phyloP scores from a whole-genome alignment of 164 flowering plant genomes.

The Taxillus chinensis region DNA sequence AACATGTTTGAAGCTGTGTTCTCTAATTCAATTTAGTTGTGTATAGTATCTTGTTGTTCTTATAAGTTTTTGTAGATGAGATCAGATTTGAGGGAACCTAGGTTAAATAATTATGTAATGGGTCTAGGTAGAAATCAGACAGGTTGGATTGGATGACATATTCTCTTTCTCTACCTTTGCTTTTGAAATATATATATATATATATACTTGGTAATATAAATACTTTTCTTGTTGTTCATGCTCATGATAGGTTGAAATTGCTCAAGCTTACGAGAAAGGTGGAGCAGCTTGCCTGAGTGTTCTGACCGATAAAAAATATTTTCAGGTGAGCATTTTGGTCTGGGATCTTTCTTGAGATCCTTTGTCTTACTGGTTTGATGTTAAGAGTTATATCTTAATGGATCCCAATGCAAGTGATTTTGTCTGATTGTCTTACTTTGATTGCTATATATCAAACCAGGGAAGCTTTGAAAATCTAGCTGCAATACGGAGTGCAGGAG shows the following conservation, averaged over 20 bases:
- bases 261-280: conserved; percentile 88
- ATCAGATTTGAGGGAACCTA: background rate
- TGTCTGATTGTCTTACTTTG: background rate
- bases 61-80: background rate
- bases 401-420: background rate
- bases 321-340: conserved; percentile 41
- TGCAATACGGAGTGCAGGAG: conserved; percentile 74
- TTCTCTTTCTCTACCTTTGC: background rate
- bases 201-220: too few relatives aligned
- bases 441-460: conserved; percentile 20
- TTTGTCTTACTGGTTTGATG: background rate
- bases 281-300: conserved; percentile 99
- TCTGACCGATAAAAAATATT: conserved; percentile 84
- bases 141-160: too few relatives aligned
- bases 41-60: background rate
- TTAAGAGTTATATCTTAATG: background rate
- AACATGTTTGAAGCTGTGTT: background rate
- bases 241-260: conserved; percentile 73
- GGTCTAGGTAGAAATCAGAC: too few relatives aligned
- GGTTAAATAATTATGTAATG: background rate
- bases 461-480: conserved; percentile 92
- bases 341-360: background rate
- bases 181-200: too few relatives aligned
- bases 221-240: background rate
- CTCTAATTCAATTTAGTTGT: background rate